Base-by-base conservation (phyloP, 805 yeast species). In the Kluyveromyces starmeri region DNA sequence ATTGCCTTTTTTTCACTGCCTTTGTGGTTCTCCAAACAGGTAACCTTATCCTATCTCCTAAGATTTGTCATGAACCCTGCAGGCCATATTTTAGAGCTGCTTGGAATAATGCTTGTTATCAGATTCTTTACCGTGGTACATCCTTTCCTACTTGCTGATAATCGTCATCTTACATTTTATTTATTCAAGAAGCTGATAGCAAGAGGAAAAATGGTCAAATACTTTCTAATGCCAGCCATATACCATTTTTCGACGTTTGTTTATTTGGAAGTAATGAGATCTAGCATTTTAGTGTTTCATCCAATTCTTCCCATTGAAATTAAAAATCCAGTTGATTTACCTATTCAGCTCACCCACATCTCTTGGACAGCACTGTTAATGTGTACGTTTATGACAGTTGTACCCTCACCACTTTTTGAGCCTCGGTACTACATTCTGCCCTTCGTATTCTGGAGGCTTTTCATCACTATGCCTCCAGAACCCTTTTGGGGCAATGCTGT, bases 361-460 rank as follows among this genome's bases (percentile, higher is more conserved):
- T 58, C 78, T n/a, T 65, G 70, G 27, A 34, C 73, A 4, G 70
- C 76, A 0, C 76, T 68, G 39, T 35, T 75, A 2, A 55, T 59
- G 0, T 78, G 86, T 27, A 64, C 73, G 0, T 47, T 67, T 1
- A 54, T 74, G 5, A 80, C 92, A 0, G 64, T 92, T 14, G 71
- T 82, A 0, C 96, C 97, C 14, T 78, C 96, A 0, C 98, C 97
- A 4, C 64, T 92, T 43, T 78, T 92, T 50, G 98, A 92, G 58
- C 95, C 96, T 32, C 71, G 98, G 38, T 92, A 92, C 55, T 92
- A 80, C 55, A 83, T 89, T 32, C 47, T 85, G 4, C 96, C 97
- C 4, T 76, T 73, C 51, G 53, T 82, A 9, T 56, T 86, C 25
- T 85, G 88, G 75, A 70, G 96, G 46, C 35, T 83, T 2, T 68